These are phyloP conservation scores for Crithidia thermophila DNA, from an alignment of 208 protist genomes.

Conservation along the genomic window DNA sequence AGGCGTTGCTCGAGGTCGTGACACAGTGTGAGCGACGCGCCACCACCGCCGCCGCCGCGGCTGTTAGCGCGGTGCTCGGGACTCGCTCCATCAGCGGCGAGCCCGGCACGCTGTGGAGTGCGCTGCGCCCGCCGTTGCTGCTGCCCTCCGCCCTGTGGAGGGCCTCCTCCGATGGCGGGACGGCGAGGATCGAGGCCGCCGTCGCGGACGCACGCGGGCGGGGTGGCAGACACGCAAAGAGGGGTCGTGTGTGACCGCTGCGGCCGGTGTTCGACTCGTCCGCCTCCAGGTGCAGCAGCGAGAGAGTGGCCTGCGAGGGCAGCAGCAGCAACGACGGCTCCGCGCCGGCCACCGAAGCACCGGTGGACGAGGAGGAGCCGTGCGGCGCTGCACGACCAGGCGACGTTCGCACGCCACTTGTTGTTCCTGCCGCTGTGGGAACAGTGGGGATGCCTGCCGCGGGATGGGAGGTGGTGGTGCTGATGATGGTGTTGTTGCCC, in stretches of 20 bases:
- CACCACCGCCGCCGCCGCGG: background rate
- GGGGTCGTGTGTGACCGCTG: background rate
- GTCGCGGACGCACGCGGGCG: constrained; percentile 1
- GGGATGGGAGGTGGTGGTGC: constrained; percentile 1
- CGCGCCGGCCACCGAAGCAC: too few relatives aligned
- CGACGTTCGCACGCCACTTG: too few relatives aligned
- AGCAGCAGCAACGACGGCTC: background rate
- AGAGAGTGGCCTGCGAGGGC: background rate
- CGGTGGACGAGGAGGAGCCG: too few relatives aligned
- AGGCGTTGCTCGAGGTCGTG: constrained; percentile 5
- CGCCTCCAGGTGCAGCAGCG: constrained; percentile 8
- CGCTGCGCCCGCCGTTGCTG: too few relatives aligned
- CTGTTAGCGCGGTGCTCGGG: background rate
- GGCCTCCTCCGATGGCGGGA: background rate
- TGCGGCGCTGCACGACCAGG: too few relatives aligned
- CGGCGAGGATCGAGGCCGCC: too few relatives aligned
- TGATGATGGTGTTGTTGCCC: constrained; percentile 1
- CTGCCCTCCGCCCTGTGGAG: too few relatives aligned
- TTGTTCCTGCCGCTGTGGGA: too few relatives aligned
- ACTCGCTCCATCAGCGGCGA: background rate
- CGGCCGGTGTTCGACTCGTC: background rate
- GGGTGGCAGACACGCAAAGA: background rate
- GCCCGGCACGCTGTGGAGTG: too few relatives aligned
- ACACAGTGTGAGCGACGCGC: constrained; percentile 2
- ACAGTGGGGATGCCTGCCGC: too few relatives aligned